Evolutionary conservation across 345 rosid genomes (phyloP).

Genomic region (Euphorbia lathyris): DNA sequence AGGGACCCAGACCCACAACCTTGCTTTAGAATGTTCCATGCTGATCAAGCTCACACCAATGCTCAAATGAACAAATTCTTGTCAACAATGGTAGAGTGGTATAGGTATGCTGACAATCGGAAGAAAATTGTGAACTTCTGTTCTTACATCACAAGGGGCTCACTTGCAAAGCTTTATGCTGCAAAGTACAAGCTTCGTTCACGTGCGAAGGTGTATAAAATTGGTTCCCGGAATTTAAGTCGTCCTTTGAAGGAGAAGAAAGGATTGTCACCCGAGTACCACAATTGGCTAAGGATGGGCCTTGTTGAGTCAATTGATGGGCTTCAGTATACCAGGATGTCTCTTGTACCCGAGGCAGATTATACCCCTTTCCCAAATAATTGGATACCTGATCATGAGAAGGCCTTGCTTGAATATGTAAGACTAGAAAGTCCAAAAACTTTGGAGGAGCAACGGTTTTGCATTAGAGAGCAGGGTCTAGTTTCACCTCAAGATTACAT

Average conservation of each 20-base stretch:
- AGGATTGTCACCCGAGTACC: conserved; percentile 86
- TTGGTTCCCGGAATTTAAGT: conserved; percentile 59
- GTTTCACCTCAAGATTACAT: conserved; percentile 87
- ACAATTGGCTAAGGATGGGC: conserved; percentile 83
- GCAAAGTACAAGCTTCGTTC: conserved; percentile 95
- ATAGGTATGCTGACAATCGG: conserved; percentile 79
- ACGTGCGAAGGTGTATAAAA: conserved; percentile 84
- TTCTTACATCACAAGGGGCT: conserved; percentile 81
- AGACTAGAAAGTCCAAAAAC: conserved; percentile 71
- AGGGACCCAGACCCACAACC: conserved; percentile 96
- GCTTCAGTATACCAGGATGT: conserved; percentile 86
- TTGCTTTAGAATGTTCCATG: conserved; percentile 96
- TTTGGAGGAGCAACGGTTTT: conserved; percentile 63
- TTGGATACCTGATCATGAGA: conserved; percentile 93
- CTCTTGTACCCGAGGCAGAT: conserved; percentile 90
- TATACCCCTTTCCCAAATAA: conserved; percentile 79
- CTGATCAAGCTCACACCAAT: conserved; percentile 92
- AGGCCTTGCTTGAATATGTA: conserved; percentile 69
- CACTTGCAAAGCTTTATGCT: conserved; percentile 93
- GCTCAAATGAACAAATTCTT: conserved; percentile 94
- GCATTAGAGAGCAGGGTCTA: conserved; percentile 72
- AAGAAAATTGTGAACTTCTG: conserved; percentile 88
- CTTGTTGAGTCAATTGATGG: conserved; percentile 91
- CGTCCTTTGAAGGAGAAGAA: conserved; percentile 89
- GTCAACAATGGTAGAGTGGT: conserved; percentile 89